Evolutionary conservation across 495 filamentous ascomycete species (phyloP), one percentile per base, ranked within the genome.

Genomic region (Daldinia vernicosa): DNA sequence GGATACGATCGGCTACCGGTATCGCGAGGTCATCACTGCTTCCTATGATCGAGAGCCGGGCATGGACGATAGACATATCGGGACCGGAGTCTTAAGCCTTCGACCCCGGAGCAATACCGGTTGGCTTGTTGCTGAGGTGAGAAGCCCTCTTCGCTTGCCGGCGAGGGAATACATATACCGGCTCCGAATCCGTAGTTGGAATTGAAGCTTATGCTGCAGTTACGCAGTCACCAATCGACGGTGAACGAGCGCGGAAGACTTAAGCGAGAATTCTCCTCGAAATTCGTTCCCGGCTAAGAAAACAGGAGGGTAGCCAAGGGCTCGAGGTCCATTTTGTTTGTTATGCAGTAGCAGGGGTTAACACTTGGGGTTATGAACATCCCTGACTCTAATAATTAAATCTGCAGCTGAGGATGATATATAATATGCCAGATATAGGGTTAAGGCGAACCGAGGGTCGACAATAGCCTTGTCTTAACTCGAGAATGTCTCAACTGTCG

Each of bases 21-120:
- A 55, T 57, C 50, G 65, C 33, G 51, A 28, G 33, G 15, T 54
- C 67, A 55, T 64, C 30, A 17, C 57, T 54, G 45, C 22, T 61
- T 56, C 37, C 19, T 39, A 57, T 11, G 26, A 39, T 63, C 32
- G 64, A 35, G 52, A 66, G 43, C 35, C 66, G 56, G 28, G 58
- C 66, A 63, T 66, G 9, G 43, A 63, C 61, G 52, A 33, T 39
- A 58, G 58, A 69, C 70, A 73, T 73, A 19, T 69, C 70, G 66
- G 53, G 53, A 24, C 15, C 52, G 26, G 19, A 58, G 52, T 54
- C 28, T 47, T 39, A 15, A 43, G 39, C 40, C 30, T 30, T 57
- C 47, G 57, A 55, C 66, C n/a, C 66, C 56, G 43, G 32, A 51
- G 30, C 55, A 65, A 27, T 27, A 22, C 47, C 58, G 54, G 50